Evolutionary conservation across 2,329 filamentous ascomycete genomes (phyloP).

Genomic region (Aschersonia sp.): DNA sequence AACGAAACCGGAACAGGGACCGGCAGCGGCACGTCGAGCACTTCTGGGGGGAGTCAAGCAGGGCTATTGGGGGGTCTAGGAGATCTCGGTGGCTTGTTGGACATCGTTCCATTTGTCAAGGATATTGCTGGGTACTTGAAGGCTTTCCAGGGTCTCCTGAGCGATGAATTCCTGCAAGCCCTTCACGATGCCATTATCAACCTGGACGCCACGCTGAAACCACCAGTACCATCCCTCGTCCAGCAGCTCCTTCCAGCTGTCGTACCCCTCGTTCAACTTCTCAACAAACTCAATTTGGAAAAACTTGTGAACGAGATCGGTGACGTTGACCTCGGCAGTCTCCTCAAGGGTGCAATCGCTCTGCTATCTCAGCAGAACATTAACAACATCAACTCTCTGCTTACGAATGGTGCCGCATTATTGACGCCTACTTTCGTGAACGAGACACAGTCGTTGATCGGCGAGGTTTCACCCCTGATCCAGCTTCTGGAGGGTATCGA

Average conservation of each 20-base stretch:
- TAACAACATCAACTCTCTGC: conserved; percentile 16
- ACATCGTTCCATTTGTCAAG: conserved; percentile 6
- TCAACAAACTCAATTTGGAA: conserved; percentile 18
- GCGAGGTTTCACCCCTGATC: conserved; percentile 17
- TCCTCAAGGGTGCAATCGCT: conserved; percentile 14
- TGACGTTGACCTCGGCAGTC: conserved; percentile 14
- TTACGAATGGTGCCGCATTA: conserved; percentile 21
- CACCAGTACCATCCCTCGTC: conserved; percentile 19
- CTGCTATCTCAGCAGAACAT: conserved; percentile 18
- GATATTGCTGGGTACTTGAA: conserved; percentile 10
- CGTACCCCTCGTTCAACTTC: conserved; percentile 14
- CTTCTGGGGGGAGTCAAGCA: neutral
- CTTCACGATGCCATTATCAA: conserved; percentile 26
- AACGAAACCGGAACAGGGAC: conserved; percentile 1
- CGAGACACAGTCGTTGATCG: conserved; percentile 18
- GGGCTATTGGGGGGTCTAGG: conserved; percentile 7
- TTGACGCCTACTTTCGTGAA: conserved; percentile 17
- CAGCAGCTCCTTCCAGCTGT: conserved; percentile 12
- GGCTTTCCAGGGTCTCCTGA: conserved; percentile 12
- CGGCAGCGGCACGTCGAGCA: conserved; percentile 1
- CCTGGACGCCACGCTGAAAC: conserved; percentile 20
- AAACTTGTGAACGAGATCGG: conserved; percentile 16
- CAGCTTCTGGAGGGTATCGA: conserved; percentile 17
- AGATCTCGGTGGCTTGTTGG: conserved; percentile 9
- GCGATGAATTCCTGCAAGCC: conserved; percentile 22